A percentile compares a stretch with the other conserved stretches of the same genome.
These are phyloP conservation scores for Picochlorum sp. DNA, from an alignment of 139 green algal genomes.

Conservation along the genomic window DNA sequence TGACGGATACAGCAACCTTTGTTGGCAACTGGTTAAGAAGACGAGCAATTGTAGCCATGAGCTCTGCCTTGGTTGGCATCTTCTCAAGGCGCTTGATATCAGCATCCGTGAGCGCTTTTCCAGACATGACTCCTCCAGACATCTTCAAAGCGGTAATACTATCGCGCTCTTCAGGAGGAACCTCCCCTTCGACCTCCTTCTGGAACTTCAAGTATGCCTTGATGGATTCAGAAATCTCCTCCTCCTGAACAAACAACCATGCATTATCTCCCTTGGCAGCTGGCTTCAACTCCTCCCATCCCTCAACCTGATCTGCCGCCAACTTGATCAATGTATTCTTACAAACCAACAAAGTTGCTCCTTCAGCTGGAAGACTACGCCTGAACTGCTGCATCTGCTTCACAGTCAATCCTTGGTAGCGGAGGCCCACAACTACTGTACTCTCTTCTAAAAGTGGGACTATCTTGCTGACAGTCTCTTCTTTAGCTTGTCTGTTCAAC, in stretches of 20 bases:
- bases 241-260: constrained; percentile 82
- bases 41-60: constrained; percentile 67
- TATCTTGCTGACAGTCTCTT: constrained; percentile 56
- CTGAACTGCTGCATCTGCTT: constrained; percentile 67
- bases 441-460: constrained; percentile 59
- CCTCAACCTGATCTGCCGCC: constrained; percentile 51
- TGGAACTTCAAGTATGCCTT: constrained; percentile 72
- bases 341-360: constrained; percentile 51
- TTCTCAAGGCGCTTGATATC: constrained; percentile 71
- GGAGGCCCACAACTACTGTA: constrained; percentile 69
- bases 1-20: constrained; percentile 61
- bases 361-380: constrained; percentile 49
- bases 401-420: constrained; percentile 68
- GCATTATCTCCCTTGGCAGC: constrained; percentile 67
- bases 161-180: constrained; percentile 37
- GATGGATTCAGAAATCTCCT: constrained; percentile 53
- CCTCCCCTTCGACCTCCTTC: constrained; percentile 41
- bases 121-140: constrained; percentile 24
- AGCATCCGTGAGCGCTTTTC: constrained; percentile 19
- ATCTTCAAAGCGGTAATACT: constrained; percentile 32
- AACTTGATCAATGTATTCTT: constrained; percentile 82
- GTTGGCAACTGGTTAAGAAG: constrained; percentile 77
- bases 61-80: constrained; percentile 78
- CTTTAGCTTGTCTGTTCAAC: constrained; percentile 69
- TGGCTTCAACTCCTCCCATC: constrained; percentile 41